A percentile compares a stretch with the other conserved stretches of the same genome.
Evolutionary conservation across 78 protist genomes (phyloP).

Genomic region (Pigoraptor vietnamica): DNA sequence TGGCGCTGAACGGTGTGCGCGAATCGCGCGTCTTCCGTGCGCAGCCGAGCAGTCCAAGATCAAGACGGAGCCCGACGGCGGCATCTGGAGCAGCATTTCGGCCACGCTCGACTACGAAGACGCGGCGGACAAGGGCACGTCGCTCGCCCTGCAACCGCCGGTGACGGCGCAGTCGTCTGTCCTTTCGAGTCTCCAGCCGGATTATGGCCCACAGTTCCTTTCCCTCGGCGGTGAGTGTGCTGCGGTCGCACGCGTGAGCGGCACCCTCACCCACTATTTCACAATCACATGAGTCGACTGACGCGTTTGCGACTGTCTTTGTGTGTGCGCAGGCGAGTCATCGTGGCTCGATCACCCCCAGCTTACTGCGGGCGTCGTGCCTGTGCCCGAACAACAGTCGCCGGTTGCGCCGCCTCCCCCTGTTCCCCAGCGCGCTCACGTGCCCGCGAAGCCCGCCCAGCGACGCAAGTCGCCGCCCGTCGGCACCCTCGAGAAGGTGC

Average conservation of each 20-base stretch:
- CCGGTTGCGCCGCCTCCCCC: background rate
- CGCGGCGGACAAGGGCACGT: background rate
- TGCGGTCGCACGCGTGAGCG: too few species aligned
- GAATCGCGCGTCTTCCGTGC: background rate
- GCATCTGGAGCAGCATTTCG: background rate
- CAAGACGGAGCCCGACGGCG: background rate
- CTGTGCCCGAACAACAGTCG: too few species aligned
- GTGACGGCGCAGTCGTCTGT: background rate
- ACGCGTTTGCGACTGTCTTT: too few species aligned
- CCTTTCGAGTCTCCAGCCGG: background rate
- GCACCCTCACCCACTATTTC: too few species aligned
- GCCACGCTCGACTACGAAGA: background rate
- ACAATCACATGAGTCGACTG: too few species aligned
- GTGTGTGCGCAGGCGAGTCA: background rate
- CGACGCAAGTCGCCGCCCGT: background rate
- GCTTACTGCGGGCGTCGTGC: too few species aligned
- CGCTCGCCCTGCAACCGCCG: background rate
- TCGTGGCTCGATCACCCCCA: background rate
- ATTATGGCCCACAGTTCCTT: background rate
- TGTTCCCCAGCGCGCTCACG: background rate
- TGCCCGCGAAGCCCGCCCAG: background rate
- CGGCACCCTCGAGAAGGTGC: background rate
- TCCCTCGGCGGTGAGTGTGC: background rate
- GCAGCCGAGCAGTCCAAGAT: background rate
- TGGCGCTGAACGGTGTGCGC: too few species aligned